Conservation (phyloP, 108 stramenopile species). For the Chaetoceros muelleri region DNA sequence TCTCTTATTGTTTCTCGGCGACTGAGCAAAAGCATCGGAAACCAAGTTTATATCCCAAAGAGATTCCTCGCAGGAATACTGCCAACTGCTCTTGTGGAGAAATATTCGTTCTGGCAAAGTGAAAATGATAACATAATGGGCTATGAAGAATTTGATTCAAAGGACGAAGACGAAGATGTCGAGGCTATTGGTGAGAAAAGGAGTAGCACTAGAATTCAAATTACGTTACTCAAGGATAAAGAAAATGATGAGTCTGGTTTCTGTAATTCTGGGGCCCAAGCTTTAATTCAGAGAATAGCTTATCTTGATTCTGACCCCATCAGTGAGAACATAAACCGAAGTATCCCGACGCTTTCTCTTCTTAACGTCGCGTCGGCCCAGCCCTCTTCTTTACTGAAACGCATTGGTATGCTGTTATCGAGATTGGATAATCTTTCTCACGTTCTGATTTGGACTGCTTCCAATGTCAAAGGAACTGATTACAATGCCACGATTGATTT, state of each 20-base stretch:
- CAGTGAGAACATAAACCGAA: slow-evolving; percentile 37
- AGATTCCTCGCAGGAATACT: slow-evolving; percentile 86
- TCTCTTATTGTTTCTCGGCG: slow-evolving; percentile 82
- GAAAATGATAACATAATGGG: slow-evolving; percentile 86
- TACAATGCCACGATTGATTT: slow-evolving; percentile 73
- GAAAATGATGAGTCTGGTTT: slow-evolving; percentile 81
- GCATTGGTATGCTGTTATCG: slow-evolving; percentile 81
- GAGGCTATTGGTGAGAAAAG: slow-evolving; percentile 31
- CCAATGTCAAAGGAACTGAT: slow-evolving; percentile 54
- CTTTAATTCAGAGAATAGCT: slow-evolving; percentile 63
- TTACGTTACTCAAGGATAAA: slow-evolving; percentile 54
- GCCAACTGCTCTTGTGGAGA: slow-evolving; percentile 87
- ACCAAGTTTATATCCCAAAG: slow-evolving; percentile 77
- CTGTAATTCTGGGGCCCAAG: slow-evolving; percentile 80
- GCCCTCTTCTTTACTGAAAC: slow-evolving; percentile 74
- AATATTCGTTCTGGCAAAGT: slow-evolving; percentile 95
- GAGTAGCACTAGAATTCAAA: slow-evolving; percentile 51
- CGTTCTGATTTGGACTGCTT: slow-evolving; percentile 89
- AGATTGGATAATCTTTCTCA: slow-evolving; percentile 91
- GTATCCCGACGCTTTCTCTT: slow-evolving; percentile 55
- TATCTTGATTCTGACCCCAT: slow-evolving; percentile 44
- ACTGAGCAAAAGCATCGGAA: slow-evolving; percentile 69
- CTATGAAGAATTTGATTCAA: slow-evolving; percentile 43
- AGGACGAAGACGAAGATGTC: slow-evolving; percentile 38
- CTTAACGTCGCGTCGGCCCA: slow-evolving; percentile 84